Base-by-base conservation (phyloP, 2,329 filamentous ascomycete genomes). In the Colletotrichum magnum region DNA sequence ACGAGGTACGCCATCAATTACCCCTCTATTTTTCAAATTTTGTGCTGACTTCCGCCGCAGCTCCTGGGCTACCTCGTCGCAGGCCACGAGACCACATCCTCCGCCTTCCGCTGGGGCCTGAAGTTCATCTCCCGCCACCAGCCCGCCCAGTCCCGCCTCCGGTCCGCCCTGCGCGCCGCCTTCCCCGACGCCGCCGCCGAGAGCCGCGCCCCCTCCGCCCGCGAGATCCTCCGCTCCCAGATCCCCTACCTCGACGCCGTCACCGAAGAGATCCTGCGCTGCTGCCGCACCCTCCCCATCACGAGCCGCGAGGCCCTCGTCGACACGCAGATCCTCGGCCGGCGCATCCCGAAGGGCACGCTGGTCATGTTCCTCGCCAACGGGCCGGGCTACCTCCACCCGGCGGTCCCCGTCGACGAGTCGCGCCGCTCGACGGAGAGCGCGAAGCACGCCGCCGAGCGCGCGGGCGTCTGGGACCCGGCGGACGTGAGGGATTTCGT, bases 211-310 rank as follows among this genome's bases (percentile, higher is more conserved):
- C 76, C 75, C 1, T 72, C 65, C 4, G 58, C 67, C 18, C 41
- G 28, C 6, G 76, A 78, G 70, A 60, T 77, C 39, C 24, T 59
- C 41, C 52, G 61, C 21, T 45, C 70, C 4, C 57, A 64, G 16
- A 54, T 74, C 3, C 74, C 75, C 1, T 78, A 77, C 56, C 71
- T 78, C 41, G 76, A 78, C 45, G 77, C 76, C 12, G 54, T 74
- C 12, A 59, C 76, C 5, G 76, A 77, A 36, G 77, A 80, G 68
- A 71, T 73, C 4, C 63, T 77, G 2, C 77, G 78, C 12, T 68
- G 71, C 52, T 68, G 72, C 16, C 71, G 68, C 28, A 72, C 74
- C 3, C 67, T 75, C 7, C 51, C 74, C 48, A 59, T 74, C 48
- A 72, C 75, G 6, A 63, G 59, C 2, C 76, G 77, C n/a, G 39